Base-by-base conservation (phyloP, 2,329 filamentous ascomycete genomes). In the Sphaerostilbella broomeana region DNA sequence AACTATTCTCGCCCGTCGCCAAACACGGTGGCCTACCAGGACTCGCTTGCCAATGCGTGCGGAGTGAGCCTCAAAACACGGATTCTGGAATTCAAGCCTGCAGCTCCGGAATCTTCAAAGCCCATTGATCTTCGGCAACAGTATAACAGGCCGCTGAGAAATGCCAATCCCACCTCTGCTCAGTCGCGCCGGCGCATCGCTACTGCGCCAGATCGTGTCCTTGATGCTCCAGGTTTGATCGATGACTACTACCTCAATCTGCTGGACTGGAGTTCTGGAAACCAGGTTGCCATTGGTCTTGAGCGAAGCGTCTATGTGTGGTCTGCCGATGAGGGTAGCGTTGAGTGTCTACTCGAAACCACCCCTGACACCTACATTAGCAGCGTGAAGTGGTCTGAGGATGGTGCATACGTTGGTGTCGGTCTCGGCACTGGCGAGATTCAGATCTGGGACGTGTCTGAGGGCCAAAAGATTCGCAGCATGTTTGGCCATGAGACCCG, bases 201-300 rank as follows among this genome's bases (percentile, higher is more conserved):
- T 38, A 95, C 92, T 6, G 88, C 90, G 10, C 92, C 92, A 9
- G 92, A 98, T 67, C 86, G 92, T 49, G 92, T 98, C 11, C 78
- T 98, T 18, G 92, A 98, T 64, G 92, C 92, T 4, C 92, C 92
- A 5, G 92, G 90, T 40, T 79, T 98, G 38, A 84, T 97, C 46
- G 92, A 98, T 56, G 92, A 98, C 69, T 98, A 97, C 75, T 98
- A 98, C 64, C 84, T 98, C 54, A 98, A 98, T 72, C 75, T 98
- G 26, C 79, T 98, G 18, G 92, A 98, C 70, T 98, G 92, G 92
- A 95, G 89, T 59, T 92, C 88, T 6, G 83, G 85, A 45, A 98
- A 98, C 72, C 92, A 98, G 65, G 90, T 98, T 39, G 92, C 92
- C 34, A 97, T 98, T 59, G 92, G 90, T 42, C 79, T 98, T 10